Base-by-base conservation (phyloP, 2,329 filamentous ascomycete species). In the Phyllosticta citriasiana region DNA sequence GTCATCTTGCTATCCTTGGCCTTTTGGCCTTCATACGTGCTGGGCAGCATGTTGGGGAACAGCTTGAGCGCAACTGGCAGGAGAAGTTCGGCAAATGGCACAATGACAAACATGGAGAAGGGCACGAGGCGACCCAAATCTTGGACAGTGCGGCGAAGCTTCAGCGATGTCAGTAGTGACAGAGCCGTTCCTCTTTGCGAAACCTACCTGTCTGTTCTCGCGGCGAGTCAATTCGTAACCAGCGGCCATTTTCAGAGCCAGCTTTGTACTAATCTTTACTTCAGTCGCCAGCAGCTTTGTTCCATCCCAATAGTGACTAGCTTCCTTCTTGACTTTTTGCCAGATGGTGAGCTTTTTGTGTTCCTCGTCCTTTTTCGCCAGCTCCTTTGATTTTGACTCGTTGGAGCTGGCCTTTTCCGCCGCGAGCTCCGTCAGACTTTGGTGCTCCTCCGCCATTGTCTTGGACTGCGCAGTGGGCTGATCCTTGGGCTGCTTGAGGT, bases 1-100 rank as follows among this genome's bases (percentile, higher is more conserved):
- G 84, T 84, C 0, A 90, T 90, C 78, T 99, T 99, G 69, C 84
- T 84, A 70, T 99, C 94, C 74, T 91, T 95, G 63, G 90, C 87
- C 70, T 89, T 91, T 73, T 95, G 88, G 30, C 85, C 92, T 77
- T 99, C 94, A 73, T 96, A 99, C 26, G 94, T 99, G 80, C 91
- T 97, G 56, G 94, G 94, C 58, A 99, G 86, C 76, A 99, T 83
- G 76, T 97, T 97, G 73, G 94, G 94, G 84, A 99, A 99, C 54
- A 99, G 79, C 77, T 89, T 95, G 57, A 99, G 82, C 7, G 93
- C 94, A 55, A 99, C 81, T 1, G 94, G 94, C 24, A 97, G 84
- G 53, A 99, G 83, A 40, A 97, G 80, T 78, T 99, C 94, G 62
- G 92, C 94, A 67, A 99, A 96, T 1, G 94, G 94, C 50, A 99